These are phyloP conservation scores for Saturnispora diversa DNA, from an alignment of 805 yeast genomes.

Conservation along the genomic window DNA sequence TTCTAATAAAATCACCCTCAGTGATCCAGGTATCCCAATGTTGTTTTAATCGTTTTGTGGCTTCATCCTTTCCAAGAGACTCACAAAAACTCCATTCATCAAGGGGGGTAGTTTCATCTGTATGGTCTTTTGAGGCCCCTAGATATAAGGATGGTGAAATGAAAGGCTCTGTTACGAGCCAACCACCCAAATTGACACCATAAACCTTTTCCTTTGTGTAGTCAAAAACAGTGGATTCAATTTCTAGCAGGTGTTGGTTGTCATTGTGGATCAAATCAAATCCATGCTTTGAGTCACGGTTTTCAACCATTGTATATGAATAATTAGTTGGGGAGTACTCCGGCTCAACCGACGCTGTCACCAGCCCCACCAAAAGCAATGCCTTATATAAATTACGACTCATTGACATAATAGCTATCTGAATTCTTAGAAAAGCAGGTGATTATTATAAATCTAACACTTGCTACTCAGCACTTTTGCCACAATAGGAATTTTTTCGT, in stretches of 20 bases:
- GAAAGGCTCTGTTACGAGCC: constrained; percentile 66
- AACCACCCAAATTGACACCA: constrained; percentile 60
- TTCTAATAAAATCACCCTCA: constrained; percentile 48
- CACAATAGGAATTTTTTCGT: no score
- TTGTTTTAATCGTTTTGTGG: constrained; percentile 33
- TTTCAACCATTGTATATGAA: no score
- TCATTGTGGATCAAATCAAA: no score
- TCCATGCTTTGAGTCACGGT: no score
- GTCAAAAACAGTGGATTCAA: constrained; percentile 12
- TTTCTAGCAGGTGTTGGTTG: neutral
- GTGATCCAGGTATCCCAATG: constrained; percentile 57
- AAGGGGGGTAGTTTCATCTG: constrained; percentile 35
- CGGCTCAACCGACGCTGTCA: no score
- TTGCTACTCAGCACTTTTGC: no score
- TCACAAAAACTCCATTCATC: constrained; percentile 55
- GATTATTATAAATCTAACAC: no score
- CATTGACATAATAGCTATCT: no score
- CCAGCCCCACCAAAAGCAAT: no score
- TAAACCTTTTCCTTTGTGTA: constrained; percentile 24
- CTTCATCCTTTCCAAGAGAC: constrained; percentile 40
- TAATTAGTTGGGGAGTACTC: no score
- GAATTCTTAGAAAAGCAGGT: no score
- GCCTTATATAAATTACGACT: no score
- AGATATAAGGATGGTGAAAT: constrained; percentile 56
- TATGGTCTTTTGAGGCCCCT: constrained; percentile 21